Evolutionary conservation across 192 early-diverging fungal genomes (phyloP), one percentile per base, ranked within the genome.

Genomic region (Gaertneriomyces semiglobifer): DNA sequence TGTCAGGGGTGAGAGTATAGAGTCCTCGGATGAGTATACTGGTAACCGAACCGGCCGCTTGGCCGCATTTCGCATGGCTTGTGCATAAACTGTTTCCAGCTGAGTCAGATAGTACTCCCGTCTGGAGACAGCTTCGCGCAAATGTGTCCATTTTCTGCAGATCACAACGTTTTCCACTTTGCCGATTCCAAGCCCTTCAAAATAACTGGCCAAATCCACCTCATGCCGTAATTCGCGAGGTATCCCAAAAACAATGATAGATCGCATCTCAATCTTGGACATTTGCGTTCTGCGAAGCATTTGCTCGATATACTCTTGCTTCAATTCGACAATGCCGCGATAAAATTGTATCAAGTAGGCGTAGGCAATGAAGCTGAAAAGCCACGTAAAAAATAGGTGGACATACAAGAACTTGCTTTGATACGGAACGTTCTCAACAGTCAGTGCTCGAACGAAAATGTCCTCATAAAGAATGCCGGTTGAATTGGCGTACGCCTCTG

Each of bases 151-250:
- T 48, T 81, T 84, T 19, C 82, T 60, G 58, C 80, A 82, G 25
- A 84, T 60, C 4, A 84, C 81, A 0, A 83, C 81, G 50, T 79
- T 79, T 59, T 84, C 81, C 33, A 84, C 82, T 40, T 63, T 67
- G 9, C 82, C 82, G 58, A 84, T 67, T 14, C 77, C 72, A 0
- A 84, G 69, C 33, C 50, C 57, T 25, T 84, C 73, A 63, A 83
- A 84, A 63, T 76, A 84, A 4, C 70, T 41, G 0, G 78, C 75
- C n/a, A 84, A 58, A 54, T 82, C 74, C 11, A 81, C 76, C 56
- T 84, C 82, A 60, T 81, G 66, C 47, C 77, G 68, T 25, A 84
- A 60, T 51, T 83, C 81, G 11, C 56, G 50, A 4, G 82, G 82
- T 48, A 84, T 74, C 14, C 82, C 77, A 66, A 75, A 81, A 5